phyloP scores from a whole-genome alignment of 1,139 yeast species.

The Wickerhamiella pararugosa region DNA sequence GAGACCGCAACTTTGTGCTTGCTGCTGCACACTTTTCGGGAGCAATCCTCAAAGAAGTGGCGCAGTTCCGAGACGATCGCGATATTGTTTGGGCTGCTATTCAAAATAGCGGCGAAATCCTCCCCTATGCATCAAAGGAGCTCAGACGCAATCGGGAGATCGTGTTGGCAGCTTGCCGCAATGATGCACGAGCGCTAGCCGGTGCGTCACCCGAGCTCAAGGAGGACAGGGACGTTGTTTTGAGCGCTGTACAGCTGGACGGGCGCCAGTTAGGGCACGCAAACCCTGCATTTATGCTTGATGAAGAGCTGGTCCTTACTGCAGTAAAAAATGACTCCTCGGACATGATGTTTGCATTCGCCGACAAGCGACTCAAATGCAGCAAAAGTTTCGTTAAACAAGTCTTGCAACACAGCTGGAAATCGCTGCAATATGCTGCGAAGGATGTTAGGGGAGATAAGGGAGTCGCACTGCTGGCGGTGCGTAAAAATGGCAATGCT shows the following conservation, averaged over 20 bases:
- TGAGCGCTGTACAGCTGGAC: slow-evolving; percentile 4
- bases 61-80: background rate
- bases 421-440: slow-evolving; percentile 3
- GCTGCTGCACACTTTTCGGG: slow-evolving; percentile 4
- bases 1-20: slow-evolving; percentile 1
- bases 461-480: slow-evolving; percentile 3
- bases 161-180: slow-evolving; percentile 5
- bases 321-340: background rate
- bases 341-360: slow-evolving; percentile 1
- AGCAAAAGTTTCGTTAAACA: slow-evolving; percentile 1
- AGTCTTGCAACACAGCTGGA: slow-evolving; percentile 1
- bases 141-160: slow-evolving; percentile 2
- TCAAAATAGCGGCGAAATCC: slow-evolving; percentile 3
- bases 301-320: slow-evolving; percentile 5
- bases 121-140: slow-evolving; percentile 4
- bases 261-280: slow-evolving; percentile 5
- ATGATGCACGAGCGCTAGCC: slow-evolving; percentile 4
- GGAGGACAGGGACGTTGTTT: slow-evolving; percentile 5
- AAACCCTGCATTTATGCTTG: background rate
- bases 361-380: slow-evolving; percentile 1
- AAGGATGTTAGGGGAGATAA: background rate
- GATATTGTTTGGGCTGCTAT: slow-evolving; percentile 5
- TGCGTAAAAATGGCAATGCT: slow-evolving; percentile 3
- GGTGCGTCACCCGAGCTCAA: slow-evolving; percentile 5
- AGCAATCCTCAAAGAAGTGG: background rate